Base-by-base conservation (phyloP, 2,329 filamentous ascomycete genomes). In the Phyllosticta citriasiana region DNA sequence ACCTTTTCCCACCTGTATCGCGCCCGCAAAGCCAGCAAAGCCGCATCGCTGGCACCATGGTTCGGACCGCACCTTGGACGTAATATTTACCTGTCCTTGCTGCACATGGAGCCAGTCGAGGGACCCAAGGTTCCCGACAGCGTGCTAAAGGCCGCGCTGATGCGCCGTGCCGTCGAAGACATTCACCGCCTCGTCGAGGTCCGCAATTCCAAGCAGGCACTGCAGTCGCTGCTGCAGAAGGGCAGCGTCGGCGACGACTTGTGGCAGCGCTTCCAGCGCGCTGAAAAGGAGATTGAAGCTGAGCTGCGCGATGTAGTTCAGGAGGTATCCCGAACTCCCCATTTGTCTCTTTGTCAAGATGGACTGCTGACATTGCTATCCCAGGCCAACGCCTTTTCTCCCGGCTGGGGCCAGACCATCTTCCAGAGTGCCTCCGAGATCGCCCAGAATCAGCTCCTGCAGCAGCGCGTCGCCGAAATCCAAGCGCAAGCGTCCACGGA, bases 401-500 rank as follows among this genome's bases (percentile, higher is more conserved):
- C 89, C 56, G 87, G 88, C 74, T 99, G 94, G 94, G 94, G 94
- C 64, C 87, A 94, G 72, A 85, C 84, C 61, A 97, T 99, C 73
- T 99, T 99, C 83, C 94, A 99, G 76, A 92, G 89, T 54, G 94
- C 94, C 60, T 96, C 96, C 76, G 94, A 99, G 76, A 97, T 99
- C 76, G 86, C 88, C 63, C 88, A 91, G 71, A 97, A 97, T 77
- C 83, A 84, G 52, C 77, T 86, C 55, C 82, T 96, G 70, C 88
- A 91, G 66, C 81, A 87, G 66, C 84, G 87, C 57, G 81, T 96
- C 22, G 83, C 86, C 55, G 88, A 91, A 64, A 85, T 96, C 62
- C 86, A 92, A 68, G 77, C 80, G 27, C 87, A 89, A 69, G 79
- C 85, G 1, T 80, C 83, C 9, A 79, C 84, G 51, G 94, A 97